Conservation (phyloP, 1,284 basidiomycete genomes). For the Cryptococcus sp. region DNA sequence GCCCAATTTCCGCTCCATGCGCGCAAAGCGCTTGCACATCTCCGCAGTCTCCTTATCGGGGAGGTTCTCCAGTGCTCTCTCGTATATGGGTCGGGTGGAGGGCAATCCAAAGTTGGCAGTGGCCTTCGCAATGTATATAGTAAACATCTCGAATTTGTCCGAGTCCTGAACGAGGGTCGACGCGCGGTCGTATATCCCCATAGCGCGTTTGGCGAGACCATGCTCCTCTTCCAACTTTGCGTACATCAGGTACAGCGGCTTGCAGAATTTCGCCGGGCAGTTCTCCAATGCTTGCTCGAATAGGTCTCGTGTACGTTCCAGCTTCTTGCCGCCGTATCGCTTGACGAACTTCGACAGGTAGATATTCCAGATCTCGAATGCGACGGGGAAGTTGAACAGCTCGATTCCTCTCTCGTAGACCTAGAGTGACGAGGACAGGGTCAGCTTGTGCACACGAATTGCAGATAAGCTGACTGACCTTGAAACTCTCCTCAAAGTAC, state of each 20-base stretch:
- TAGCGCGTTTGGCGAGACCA: constrained; percentile 92
- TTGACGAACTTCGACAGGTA: constrained; percentile 97
- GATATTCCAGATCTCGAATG: constrained; percentile 99
- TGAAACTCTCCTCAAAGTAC: constrained; percentile 99
- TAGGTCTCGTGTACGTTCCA: constrained; percentile 92
- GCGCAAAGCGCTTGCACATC: constrained; percentile 95
- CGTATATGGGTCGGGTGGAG: constrained; percentile 95
- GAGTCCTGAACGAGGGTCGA: constrained; percentile 79
- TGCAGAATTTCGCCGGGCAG: constrained; percentile 92
- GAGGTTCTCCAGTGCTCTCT: constrained; percentile 89
- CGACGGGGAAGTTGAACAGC: constrained; percentile 95
- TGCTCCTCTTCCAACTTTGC: constrained; percentile 91
- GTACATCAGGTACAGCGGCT: constrained; percentile 94
- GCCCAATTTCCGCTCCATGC: constrained; percentile 94
- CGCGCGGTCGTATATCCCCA: constrained; percentile 94
- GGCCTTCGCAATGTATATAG: constrained; percentile 96
- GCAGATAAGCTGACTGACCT: constrained; percentile 58
- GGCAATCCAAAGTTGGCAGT: constrained; percentile 93
- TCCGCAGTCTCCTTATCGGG: constrained; percentile 94
- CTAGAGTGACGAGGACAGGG: constrained; percentile 45
- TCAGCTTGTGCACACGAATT: constrained; percentile 8
- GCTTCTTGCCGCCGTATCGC: constrained; percentile 90
- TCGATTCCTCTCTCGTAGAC: constrained; percentile 98
- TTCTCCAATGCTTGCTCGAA: constrained; percentile 98
- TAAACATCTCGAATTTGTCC: constrained; percentile 98